Evolutionary conservation across 345 rosid species (phyloP).

Genomic region (Chamaenerion angustifolium): DNA sequence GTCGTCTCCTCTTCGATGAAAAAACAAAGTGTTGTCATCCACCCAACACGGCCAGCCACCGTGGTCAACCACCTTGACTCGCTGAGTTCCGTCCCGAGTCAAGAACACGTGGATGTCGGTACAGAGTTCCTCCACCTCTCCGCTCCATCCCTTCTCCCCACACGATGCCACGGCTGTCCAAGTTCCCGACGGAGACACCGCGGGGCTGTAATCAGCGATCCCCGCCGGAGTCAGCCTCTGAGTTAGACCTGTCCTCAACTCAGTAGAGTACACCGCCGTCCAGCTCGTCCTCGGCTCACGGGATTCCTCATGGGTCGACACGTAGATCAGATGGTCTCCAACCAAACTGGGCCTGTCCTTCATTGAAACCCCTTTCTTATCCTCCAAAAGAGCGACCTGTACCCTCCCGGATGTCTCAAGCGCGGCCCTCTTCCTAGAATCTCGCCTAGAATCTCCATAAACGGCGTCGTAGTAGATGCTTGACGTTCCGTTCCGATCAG

Average conservation of each 20-base stretch:
- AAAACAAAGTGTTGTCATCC: conserved; percentile 56
- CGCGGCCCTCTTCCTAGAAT: conserved; percentile 18
- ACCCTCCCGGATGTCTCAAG: conserved; percentile 30
- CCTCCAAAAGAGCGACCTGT: conserved; percentile 33
- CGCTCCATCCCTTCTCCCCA: conserved; percentile 52
- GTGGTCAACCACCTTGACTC: conserved; percentile 63
- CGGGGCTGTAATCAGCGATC: conserved; percentile 67
- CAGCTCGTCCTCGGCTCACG: conserved; percentile 56
- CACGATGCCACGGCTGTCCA: conserved; percentile 74
- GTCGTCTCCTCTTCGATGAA: conserved; percentile 54
- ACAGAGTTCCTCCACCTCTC: conserved; percentile 61
- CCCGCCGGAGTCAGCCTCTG: conserved; percentile 56
- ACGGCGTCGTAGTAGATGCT: conserved; percentile 53
- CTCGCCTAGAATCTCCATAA: conserved; percentile 5
- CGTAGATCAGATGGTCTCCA: conserved; percentile 44
- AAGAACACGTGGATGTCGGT: conserved; percentile 62
- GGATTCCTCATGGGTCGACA: conserved; percentile 70
- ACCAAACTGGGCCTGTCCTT: conserved; percentile 58
- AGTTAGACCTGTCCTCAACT: conserved; percentile 41
- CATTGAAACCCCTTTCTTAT: conserved; percentile 35
- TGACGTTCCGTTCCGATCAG: conserved; percentile 53
- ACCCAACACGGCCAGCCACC: conserved; percentile 95
- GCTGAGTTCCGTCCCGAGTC: conserved; percentile 59
- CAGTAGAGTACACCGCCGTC: conserved; percentile 71
- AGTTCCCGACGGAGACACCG: conserved; percentile 66